Evolutionary conservation across 495 filamentous ascomycete genomes (phyloP), one percentile per base, ranked within the genome.

Genomic region (Venustampulla echinocandica): DNA sequence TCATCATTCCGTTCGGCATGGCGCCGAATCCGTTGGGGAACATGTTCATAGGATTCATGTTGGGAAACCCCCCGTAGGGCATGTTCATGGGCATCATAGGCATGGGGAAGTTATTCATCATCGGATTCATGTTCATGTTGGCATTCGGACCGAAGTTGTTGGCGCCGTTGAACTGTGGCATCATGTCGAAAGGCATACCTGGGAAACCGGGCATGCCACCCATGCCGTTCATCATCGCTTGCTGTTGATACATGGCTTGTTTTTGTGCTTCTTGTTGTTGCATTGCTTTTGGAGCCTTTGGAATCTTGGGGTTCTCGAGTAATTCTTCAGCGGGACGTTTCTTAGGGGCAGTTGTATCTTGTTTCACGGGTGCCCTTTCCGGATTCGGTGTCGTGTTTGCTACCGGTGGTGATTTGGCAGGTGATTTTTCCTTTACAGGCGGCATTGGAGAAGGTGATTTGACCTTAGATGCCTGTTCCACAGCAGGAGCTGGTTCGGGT

Each of bases 261-360:
- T 67, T 58, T 44, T 58, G 54, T 36, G 53, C 52, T 37, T 66
- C 61, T 41, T 73, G 68, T 53, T 70, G 62, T 48, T 76, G 74
- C 74, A 78, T 78, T 10, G 73, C 74, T 53, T 76, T 76, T 2
- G 74, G 74, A 14, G 65, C 72, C 39, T 80, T 78, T 25, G 80
- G 75, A 42, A 76, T 76, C 57, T 79, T 81, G 25, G 77, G 70
- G 55, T 81, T 83, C 35, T 74, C 69, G 19, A 82, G 65, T 2
- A 80, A 66, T 33, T 87, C 82, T 34, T 94, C 85, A 27, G 88
- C 88, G 10, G 82, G 73, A 13, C 92, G 80, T 69, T 95, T 96
- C 66, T 82, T 90, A 14, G 73, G 68, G 33, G 63, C 57, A 43
- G 42, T 52, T 13, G 50, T 33, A 14, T 28, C 30, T 36, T 50